Evolutionary conservation across 306 rosid species (phyloP), one percentile per base, ranked within the genome.

Genomic region (Acacia confusa): DNA sequence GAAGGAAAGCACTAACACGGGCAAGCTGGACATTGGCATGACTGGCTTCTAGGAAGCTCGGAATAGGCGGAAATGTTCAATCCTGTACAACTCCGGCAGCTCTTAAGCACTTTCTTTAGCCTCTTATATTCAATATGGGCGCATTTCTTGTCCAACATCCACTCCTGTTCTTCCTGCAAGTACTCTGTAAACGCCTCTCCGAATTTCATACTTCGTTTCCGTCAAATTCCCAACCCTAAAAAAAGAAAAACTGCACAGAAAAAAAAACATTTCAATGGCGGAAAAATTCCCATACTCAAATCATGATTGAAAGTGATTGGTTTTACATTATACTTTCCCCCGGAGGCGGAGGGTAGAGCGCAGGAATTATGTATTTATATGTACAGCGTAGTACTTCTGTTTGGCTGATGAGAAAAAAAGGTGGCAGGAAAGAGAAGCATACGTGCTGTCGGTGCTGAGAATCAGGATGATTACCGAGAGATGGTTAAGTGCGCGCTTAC

Each of bases 61-160:
- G 79, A 64, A 25, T 76, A 65, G 45, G 72, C 66, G 70, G 85
- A 79, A 22, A 32, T 75, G 25, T 84, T 60, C 79, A 68, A 64
- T n/a, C 45, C 11, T 61, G 84, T 87, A n/a, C 89, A 90, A 61
- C 52, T 73, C 80, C 76, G 85, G 75, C 98, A 94, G 68, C 82
- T 90, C 88, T 90, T 92, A 11, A 94, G 87, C 24, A 94, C 98
- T n/a, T 90, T 90, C 86, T 94, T 94, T 40, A 94, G 83, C 76
- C 90, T 83, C 78, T 88, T 85, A 34, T 92, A 95, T 81, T 92
- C 97, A 11, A 95, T 88, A 73, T 92, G 89, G 0, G 89, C 90
- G 81, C 94, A 89, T 68, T 92, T 88, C 17, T 79, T 72, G 38
- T 88, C 94, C 82, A 91, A 22, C 32, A 87, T 75, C 75, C 84